These are phyloP conservation scores for Leishmania gerbilli DNA, from an alignment of 208 protist genomes.

Conservation along the genomic window DNA sequence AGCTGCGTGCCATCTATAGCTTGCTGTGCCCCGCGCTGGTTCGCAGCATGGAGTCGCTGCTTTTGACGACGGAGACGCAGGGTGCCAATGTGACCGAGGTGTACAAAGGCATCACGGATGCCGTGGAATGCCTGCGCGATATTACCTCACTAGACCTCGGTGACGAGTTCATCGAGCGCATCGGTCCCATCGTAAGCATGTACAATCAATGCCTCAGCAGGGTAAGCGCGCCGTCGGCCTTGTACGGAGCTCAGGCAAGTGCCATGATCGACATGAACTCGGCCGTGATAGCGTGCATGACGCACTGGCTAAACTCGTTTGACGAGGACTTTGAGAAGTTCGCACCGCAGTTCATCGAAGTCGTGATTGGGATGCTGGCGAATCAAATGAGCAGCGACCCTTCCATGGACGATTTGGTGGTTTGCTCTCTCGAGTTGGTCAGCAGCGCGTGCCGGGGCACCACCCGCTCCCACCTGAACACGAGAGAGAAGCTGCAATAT, in stretches of 20 bases:
- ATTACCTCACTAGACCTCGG: slow-evolving; percentile 93
- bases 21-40: slow-evolving; percentile 41
- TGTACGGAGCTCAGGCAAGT: background rate
- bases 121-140: slow-evolving; percentile 81
- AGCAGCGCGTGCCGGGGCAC: slow-evolving; percentile 77
- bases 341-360: slow-evolving; percentile 82
- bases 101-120: slow-evolving; percentile 51
- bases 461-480: slow-evolving; percentile 79
- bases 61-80: slow-evolving; percentile 17
- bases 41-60: slow-evolving; percentile 27
- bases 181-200: slow-evolving; percentile 69
- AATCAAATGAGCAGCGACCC: slow-evolving; percentile 39
- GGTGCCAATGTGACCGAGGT: slow-evolving; percentile 29
- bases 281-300: slow-evolving; percentile 83
- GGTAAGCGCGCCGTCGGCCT: slow-evolving; percentile 31
- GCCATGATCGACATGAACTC: slow-evolving; percentile 86
- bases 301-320: slow-evolving; percentile 91
- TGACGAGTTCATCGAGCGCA: slow-evolving; percentile 92
- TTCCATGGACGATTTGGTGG: slow-evolving; percentile 85
- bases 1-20: slow-evolving; percentile 73
- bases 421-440: slow-evolving; percentile 91
- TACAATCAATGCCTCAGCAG: slow-evolving; percentile 64
- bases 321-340: slow-evolving; percentile 94
- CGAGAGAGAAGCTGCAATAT: slow-evolving; percentile 60
- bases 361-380: slow-evolving; percentile 88